Base-by-base conservation (phyloP, 805 yeast species). In the Starmerella vitae region DNA sequence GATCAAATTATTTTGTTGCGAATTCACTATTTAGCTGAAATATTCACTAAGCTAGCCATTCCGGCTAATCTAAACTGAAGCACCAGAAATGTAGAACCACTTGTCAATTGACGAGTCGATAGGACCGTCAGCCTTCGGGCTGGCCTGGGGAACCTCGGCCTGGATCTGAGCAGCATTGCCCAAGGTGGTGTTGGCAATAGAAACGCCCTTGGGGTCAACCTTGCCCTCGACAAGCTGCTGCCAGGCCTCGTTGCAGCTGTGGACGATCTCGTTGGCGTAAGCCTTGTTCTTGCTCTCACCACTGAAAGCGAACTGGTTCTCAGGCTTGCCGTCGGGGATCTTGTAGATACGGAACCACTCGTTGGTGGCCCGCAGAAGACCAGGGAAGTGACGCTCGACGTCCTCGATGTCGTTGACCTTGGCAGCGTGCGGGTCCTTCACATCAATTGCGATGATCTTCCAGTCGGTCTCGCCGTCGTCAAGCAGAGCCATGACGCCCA, bases 271-370 rank as follows among this genome's bases (percentile, higher is more conserved):
- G 52, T 81, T 70, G 43, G 98, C 93, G 58, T 86, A 85, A 56
- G 73, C 69, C 67, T 74, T 81, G 71, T 76, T 75, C 65, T 81
- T 81, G 69, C 84, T 83, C 61, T 81, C 84, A 49, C 95, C 98
- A 45, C 82, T 72, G 76, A 84, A 85, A n/a, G 96, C 97, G 62
- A 91, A 88, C 64, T 79, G 80, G 66, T 91, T 91, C 65, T 75
- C 82, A 55, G 94, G 94, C 72, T 91, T 91, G 46, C 97, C 98
- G 62, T 88, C 98, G 39, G 98, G 96, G 52, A 85, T 72, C 66
- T 91, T 91, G 76, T 91, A 91, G 64, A 86, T 85, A 62, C 93
- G 80, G 76, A 91, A 91, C 98, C 98, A 91, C 65, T 82, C 93
- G 63, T 85, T 78, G 43, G 97, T 91, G 49, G 94, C 80, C 60